These are phyloP conservation scores for Pistacia integerrima DNA, from an alignment of 345 rosid species.

Conservation along the genomic window DNA sequence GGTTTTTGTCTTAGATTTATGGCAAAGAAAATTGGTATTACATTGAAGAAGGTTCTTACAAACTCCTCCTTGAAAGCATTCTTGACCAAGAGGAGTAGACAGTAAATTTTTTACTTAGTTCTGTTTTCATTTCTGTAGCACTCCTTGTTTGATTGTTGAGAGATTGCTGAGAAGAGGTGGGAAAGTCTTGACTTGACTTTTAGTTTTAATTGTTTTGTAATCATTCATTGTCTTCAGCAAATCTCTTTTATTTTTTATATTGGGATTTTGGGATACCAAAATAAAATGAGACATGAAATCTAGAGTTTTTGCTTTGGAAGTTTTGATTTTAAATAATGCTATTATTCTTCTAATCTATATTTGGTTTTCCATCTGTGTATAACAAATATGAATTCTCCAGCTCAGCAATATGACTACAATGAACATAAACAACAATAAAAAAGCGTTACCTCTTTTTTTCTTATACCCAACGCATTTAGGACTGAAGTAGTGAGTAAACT, in stretches of 20 bases:
- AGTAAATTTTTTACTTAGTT: slow-evolving; percentile 16
- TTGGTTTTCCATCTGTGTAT: no score
- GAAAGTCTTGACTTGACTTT: not conserved
- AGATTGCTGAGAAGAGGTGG: not conserved
- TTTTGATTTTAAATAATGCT: no score
- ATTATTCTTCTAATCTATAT: no score
- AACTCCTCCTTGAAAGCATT: slow-evolving; percentile 36
- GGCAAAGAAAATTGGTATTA: slow-evolving; percentile 42
- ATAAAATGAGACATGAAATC: not conserved
- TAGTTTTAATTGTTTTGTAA: no score
- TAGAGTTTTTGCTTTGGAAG: not conserved
- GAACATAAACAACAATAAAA: no score
- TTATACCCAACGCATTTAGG: no score
- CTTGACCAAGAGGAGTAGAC: slow-evolving; percentile 29
- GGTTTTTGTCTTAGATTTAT: slow-evolving; percentile 33
- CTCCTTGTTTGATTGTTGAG: not conserved
- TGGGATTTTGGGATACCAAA: not conserved
- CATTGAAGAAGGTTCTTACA: slow-evolving; percentile 45
- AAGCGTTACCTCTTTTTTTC: no score
- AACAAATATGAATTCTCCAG: no score
- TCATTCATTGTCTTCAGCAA: not conserved
- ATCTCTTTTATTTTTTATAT: not conserved
- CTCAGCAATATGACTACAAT: no score
- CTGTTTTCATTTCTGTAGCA: not conserved
- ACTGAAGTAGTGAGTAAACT: no score